Evolutionary conservation across 371 early-diverging fungal species (phyloP).

Genomic region (Mortierella sp.): DNA sequence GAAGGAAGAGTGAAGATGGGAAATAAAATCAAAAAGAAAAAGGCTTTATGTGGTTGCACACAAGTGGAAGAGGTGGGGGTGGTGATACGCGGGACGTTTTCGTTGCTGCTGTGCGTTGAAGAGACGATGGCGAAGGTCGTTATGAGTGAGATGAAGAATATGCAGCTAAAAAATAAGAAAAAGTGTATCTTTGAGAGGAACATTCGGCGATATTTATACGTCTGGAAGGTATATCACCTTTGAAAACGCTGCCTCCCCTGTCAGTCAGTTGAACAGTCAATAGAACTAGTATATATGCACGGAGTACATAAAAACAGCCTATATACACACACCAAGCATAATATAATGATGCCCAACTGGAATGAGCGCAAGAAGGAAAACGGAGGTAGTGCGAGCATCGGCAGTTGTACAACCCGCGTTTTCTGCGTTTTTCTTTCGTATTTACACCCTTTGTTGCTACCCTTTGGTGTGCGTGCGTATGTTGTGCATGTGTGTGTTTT

Average conservation of each 20-base stretch:
- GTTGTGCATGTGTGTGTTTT: background rate
- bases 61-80: background rate
- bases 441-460: background rate
- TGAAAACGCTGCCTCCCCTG: too few relatives aligned
- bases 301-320: too few relatives aligned
- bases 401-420: background rate
- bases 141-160: too few relatives aligned
- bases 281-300: too few relatives aligned
- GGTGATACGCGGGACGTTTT: background rate
- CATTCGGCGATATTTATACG: slow-evolving; percentile 1
- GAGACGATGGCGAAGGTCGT: too few relatives aligned
- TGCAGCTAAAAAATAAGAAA: too few relatives aligned
- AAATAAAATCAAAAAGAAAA: background rate
- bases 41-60: background rate
- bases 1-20: background rate
- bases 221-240: too few relatives aligned
- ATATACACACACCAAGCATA: too few relatives aligned
- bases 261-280: too few relatives aligned
- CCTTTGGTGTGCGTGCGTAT: slow-evolving; percentile 7
- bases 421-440: background rate
- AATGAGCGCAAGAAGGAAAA: background rate
- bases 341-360: background rate
- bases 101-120: too few relatives aligned
- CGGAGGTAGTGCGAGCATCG: background rate
- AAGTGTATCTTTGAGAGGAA: too few relatives aligned